These are phyloP conservation scores for Wallacemonas rigidus DNA, from an alignment of 208 protist genomes.

Conservation along the genomic window DNA sequence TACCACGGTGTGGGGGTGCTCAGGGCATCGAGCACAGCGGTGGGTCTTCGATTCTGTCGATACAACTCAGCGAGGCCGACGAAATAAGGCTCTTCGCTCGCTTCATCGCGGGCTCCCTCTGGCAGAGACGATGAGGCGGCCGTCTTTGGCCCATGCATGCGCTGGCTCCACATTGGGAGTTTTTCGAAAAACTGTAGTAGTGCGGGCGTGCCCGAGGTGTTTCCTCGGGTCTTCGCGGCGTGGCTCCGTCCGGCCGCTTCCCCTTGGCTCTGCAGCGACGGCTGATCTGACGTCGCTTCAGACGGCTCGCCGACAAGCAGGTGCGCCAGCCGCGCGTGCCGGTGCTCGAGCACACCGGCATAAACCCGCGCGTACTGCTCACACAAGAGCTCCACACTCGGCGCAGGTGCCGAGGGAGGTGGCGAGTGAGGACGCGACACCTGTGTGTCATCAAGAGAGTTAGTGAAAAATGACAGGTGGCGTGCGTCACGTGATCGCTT, in stretches of 20 bases:
- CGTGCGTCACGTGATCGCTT: background rate
- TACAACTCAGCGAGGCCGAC: background rate
- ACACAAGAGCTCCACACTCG: slow-evolving; percentile 29
- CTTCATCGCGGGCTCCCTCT: background rate
- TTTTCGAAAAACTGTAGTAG: slow-evolving; percentile 16
- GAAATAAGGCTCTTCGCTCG: background rate
- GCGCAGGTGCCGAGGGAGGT: background rate
- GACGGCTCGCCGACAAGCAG: background rate
- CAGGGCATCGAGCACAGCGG: background rate
- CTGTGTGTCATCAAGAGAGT: background rate
- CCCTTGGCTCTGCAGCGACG: no score
- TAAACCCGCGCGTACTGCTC: slow-evolving; percentile 31
- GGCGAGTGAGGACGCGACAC: background rate
- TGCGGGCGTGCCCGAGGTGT: background rate
- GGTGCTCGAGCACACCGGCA: slow-evolving; percentile 19
- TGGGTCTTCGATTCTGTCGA: background rate
- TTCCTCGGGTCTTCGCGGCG: background rate
- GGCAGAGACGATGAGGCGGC: background rate
- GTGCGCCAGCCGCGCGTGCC: slow-evolving; percentile 1
- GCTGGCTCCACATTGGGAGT: slow-evolving; percentile 1
- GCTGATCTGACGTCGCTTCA: background rate
- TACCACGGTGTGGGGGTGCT: slow-evolving; percentile 45
- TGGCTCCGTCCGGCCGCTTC: no score
- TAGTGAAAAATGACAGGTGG: background rate
- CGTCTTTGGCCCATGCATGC: background rate